Evolutionary conservation across 768 basidiomycete species (phyloP).

Genomic region (Suillus subluteus): DNA sequence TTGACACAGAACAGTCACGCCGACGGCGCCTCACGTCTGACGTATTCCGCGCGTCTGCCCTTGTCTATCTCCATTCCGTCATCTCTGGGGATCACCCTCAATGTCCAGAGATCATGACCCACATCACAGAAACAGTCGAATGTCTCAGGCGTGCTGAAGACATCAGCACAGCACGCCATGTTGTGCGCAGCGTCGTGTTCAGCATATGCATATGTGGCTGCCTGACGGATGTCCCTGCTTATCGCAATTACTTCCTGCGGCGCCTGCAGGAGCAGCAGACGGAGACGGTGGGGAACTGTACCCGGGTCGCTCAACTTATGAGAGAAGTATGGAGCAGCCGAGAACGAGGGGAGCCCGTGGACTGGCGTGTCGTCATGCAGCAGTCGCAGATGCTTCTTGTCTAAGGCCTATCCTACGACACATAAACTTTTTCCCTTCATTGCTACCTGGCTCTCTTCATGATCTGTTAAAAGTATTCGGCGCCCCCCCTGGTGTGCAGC

Average conservation of each 20-base stretch:
- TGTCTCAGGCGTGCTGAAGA: conserved; percentile 46
- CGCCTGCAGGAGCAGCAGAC: conserved; percentile 55
- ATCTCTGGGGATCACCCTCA: conserved; percentile 73
- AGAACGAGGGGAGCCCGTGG: conserved; percentile 44
- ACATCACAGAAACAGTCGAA: conserved; percentile 58
- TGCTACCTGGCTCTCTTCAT: background rate
- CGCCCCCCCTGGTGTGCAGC: conserved; percentile 4
- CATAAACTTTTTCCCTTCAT: background rate
- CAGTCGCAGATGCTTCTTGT: conserved; percentile 58
- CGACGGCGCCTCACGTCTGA: conserved; percentile 53
- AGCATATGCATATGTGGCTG: conserved; percentile 74
- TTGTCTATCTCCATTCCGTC: conserved; percentile 76
- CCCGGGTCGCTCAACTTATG: conserved; percentile 56
- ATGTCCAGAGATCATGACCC: conserved; percentile 62
- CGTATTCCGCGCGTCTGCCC: conserved; percentile 75
- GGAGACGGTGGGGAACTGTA: conserved; percentile 67
- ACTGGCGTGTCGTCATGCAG: conserved; percentile 64
- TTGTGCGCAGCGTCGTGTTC: conserved; percentile 81
- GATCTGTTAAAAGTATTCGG: conserved; percentile 1
- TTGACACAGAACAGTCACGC: conserved; percentile 23
- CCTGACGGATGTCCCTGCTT: conserved; percentile 54
- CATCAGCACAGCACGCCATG: conserved; percentile 48
- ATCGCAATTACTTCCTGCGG: conserved; percentile 46
- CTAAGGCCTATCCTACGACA: background rate
- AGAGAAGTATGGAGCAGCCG: conserved; percentile 58